A percentile compares a stretch with the other conserved stretches of the same genome.
These are phyloP conservation scores for Ustanciosporium gigantosporum DNA, from an alignment of 1,284 basidiomycete species.

Conservation along the genomic window DNA sequence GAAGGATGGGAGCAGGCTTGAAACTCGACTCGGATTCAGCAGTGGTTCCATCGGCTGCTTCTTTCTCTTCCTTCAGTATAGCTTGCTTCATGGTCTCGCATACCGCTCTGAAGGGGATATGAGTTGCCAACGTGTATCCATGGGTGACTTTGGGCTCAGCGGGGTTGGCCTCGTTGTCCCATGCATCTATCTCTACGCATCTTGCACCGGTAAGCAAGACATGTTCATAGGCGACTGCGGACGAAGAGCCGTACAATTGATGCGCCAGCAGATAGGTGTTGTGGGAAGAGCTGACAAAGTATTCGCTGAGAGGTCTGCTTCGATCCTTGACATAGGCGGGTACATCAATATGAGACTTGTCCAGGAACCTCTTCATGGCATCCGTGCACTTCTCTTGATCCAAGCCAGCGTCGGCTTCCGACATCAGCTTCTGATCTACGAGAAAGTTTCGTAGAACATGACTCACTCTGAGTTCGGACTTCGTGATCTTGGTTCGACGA, in stretches of 20 bases:
- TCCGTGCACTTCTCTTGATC: conserved; percentile 4
- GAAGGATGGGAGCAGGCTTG: conserved; percentile 65
- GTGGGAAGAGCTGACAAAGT: conserved; percentile 65
- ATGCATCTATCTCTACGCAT: conserved; percentile 74
- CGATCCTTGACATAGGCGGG: conserved; percentile 44
- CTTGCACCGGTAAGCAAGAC: conserved; percentile 67
- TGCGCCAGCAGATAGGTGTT: conserved; percentile 69
- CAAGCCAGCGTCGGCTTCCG: conserved; percentile 16
- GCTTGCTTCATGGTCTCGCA: conserved; percentile 43
- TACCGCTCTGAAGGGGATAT: conserved; percentile 41
- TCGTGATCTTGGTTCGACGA: conserved; percentile 39
- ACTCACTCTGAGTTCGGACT: conserved; percentile 42
- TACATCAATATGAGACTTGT: conserved; percentile 41
- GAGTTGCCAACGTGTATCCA: conserved; percentile 40
- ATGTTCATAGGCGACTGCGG: conserved; percentile 67
- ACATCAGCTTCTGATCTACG: conserved; percentile 25
- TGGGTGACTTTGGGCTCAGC: conserved; percentile 69
- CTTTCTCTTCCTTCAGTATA: conserved; percentile 22
- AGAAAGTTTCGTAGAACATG: conserved; percentile 44
- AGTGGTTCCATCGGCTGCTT: conserved; percentile 4
- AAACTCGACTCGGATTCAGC: too few species aligned
- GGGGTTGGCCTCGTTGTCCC: conserved; percentile 64
- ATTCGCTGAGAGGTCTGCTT: conserved; percentile 39
- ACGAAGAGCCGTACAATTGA: conserved; percentile 68
- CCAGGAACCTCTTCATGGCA: conserved; percentile 30